Evolutionary conservation across 768 basidiomycete genomes (phyloP).

Genomic region (Pisolithus microcarpus): DNA sequence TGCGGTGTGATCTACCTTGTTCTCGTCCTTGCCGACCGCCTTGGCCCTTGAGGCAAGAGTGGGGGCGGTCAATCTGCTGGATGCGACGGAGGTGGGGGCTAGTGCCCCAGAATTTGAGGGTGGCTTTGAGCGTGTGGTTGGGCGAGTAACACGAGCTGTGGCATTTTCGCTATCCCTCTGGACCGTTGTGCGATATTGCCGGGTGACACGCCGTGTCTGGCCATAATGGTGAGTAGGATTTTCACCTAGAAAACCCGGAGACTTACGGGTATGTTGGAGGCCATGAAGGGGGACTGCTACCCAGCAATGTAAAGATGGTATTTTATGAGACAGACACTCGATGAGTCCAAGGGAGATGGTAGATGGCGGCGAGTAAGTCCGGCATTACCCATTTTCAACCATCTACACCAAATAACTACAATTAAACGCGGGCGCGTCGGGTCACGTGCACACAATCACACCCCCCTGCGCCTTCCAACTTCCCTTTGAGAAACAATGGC

Average conservation of each 20-base stretch:
- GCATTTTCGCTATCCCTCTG: conserved; percentile 66
- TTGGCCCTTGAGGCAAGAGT: conserved; percentile 33
- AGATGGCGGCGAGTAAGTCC: conserved; percentile 9
- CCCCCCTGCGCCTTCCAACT: too few species aligned
- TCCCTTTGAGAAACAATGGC: background rate
- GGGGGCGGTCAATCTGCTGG: conserved; percentile 36
- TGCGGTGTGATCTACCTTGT: conserved; percentile 39
- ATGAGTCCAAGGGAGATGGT: conserved; percentile 4
- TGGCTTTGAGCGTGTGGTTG: conserved; percentile 53
- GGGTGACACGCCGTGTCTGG: conserved; percentile 60
- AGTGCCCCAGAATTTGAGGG: conserved; percentile 33
- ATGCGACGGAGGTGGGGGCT: conserved; percentile 29
- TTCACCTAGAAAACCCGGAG: background rate
- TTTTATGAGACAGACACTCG: conserved; percentile 6
- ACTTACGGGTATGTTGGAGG: conserved; percentile 43
- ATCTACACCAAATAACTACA: conserved; percentile 30
- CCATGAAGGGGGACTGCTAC: conserved; percentile 17
- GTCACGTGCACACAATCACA: conserved; percentile 25
- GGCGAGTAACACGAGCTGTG: conserved; percentile 53
- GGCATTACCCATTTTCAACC: conserved; percentile 30
- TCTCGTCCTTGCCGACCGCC: conserved; percentile 23
- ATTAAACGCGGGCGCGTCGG: conserved; percentile 33
- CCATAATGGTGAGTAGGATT: background rate
- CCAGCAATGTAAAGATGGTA: background rate
- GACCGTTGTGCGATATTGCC: conserved; percentile 44